These are phyloP conservation scores for Ambrosia hybrid DNA, from an alignment of 140 eudicot genomes.

Conservation along the genomic window DNA sequence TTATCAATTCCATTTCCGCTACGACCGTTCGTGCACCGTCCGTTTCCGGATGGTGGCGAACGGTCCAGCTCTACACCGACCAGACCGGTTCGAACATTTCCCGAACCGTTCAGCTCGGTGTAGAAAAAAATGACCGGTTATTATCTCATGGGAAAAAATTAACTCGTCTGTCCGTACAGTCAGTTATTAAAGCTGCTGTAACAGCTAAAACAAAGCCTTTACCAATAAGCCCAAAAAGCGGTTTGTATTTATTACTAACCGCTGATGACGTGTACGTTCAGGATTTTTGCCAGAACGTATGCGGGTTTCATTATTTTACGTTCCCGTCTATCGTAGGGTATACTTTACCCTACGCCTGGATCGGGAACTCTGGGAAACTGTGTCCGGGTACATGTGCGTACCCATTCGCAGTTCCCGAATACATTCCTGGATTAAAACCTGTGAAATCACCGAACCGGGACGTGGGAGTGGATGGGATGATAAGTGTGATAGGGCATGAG, in stretches of 20 bases:
- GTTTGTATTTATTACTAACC: conserved; percentile 70
- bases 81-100: conserved; percentile 87
- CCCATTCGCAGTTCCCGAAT: conserved; percentile 83
- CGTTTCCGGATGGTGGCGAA: conserved; percentile 87
- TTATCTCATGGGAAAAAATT: conserved; percentile 74
- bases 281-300: conserved; percentile 74
- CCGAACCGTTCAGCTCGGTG: conserved; percentile 57
- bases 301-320: conserved; percentile 94
- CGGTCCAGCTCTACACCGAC: conserved; percentile 80
- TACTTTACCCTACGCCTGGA: conserved; percentile 96
- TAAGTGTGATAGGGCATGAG: conserved; percentile 88
- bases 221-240: conserved; percentile 70
- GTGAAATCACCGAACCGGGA: conserved; percentile 73
- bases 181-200: conserved; percentile 69
- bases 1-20: conserved; percentile 73
- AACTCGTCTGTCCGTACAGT: conserved; percentile 79
- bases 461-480: conserved; percentile 90
- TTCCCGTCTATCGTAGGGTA: conserved; percentile 90
- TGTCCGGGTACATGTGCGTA: conserved; percentile 93
- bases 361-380: conserved; percentile 69
- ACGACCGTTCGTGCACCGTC: conserved; percentile 49
- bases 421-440: conserved; percentile 70
- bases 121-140: conserved; percentile 71
- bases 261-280: conserved; percentile 74
- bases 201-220: conserved; percentile 74